phyloP scores from a whole-genome alignment of 495 filamentous ascomycete genomes.

The Penicillium maclennaniae region DNA sequence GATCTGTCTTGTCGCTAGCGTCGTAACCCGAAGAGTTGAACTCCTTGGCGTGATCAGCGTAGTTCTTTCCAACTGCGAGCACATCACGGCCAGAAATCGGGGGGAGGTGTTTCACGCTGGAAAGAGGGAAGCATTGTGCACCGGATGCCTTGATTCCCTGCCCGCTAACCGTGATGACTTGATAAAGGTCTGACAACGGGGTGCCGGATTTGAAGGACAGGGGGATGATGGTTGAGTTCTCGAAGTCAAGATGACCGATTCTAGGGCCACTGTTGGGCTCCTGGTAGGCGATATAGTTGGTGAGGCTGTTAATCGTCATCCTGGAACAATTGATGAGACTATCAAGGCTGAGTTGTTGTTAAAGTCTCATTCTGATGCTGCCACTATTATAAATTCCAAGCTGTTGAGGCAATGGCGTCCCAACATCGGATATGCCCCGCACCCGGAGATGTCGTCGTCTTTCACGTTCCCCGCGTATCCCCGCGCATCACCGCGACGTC shows the following conservation, averaged over 20 bases:
- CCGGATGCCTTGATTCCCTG: conserved; percentile 1
- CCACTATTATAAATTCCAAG: too few species aligned
- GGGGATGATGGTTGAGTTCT: conserved; percentile 37
- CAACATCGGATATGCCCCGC: too few species aligned
- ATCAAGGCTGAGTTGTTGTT: too few species aligned
- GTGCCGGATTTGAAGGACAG: conserved; percentile 47
- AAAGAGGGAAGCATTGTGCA: conserved; percentile 31
- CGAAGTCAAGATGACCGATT: conserved; percentile 47
- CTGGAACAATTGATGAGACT: neutral
- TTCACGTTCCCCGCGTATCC: conserved; percentile 8
- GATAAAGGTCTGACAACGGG: conserved; percentile 42
- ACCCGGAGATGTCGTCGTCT: too few species aligned
- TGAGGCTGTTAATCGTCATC: neutral
- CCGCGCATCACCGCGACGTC: neutral
- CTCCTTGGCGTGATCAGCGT: conserved; percentile 48
- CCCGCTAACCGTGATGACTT: conserved; percentile 39
- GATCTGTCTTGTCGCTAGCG: conserved; percentile 40
- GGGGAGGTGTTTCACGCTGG: conserved; percentile 39
- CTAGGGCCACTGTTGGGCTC: conserved; percentile 19
- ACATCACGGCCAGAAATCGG: conserved; percentile 51
- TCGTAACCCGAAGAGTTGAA: conserved; percentile 52
- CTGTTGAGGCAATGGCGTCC: too few species aligned
- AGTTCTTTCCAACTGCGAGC: conserved; percentile 54
- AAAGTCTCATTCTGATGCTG: too few species aligned
- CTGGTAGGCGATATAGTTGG: conserved; percentile 23